Base-by-base conservation (phyloP, 208 protist species). In the Trypanosoma platydactyli region DNA sequence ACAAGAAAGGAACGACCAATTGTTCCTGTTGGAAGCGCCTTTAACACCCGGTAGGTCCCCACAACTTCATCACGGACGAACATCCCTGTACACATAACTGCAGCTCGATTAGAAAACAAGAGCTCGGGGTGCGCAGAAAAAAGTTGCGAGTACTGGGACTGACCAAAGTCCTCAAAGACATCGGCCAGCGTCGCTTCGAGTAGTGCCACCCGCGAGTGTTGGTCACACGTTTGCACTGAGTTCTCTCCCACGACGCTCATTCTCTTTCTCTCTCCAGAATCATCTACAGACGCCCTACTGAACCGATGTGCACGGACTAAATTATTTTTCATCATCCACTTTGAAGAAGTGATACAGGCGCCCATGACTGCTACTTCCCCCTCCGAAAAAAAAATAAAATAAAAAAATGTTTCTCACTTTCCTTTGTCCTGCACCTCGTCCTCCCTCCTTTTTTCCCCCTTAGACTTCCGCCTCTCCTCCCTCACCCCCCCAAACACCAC, bases 101-200 rank as follows among this genome's bases (percentile, higher is more conserved):
- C 79, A 6, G 81, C 84, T 22, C 83, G 81, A 61, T 91, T 94
- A 9, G 89, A 91, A 33, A 92, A 68, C 11, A 77, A 77, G n/a
- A 94, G 73, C 50, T 92, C 83, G 3, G 84, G 89, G 67, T 94
- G 85, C 16, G 65, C 75, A 29, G 77, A 53, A 66, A 91, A 94
- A 6, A 92, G 73, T 13, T 51, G 57, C 11, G 79, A 85, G 24
- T 89, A 76, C 18, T 71, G 62, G 27, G 75, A 86, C 42, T 70
- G 75, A 68, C 65, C 73, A 27, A 92, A 60, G 13, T 71, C 71
- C 16, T 68, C 55, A n/a, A 86, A 77, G 25, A 83, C 65, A 44
- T 80, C 72, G 46, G 71, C 70, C 46, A 68, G 55, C 30, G 86
- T 67, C 38, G 80, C 72, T 4, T 73, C 7, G 0, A 22, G 29